These are phyloP conservation scores for Agastache rugosa DNA, from an alignment of 257 asterid genomes.

Conservation along the genomic window DNA sequence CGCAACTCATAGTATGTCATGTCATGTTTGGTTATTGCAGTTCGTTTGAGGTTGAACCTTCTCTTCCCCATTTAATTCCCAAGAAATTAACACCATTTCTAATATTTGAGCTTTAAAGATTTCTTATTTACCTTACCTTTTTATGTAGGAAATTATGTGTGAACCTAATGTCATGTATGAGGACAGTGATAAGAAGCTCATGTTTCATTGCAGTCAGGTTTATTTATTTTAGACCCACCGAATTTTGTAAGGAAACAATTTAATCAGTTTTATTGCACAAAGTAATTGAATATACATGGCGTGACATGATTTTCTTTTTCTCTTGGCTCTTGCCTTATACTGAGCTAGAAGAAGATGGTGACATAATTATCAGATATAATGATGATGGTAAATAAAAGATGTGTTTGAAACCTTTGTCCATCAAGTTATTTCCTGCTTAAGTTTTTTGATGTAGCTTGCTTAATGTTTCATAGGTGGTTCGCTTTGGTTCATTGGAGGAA, in stretches of 20 bases:
- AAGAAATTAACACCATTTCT: constrained; percentile 11
- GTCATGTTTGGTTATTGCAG: too few species aligned
- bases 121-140: constrained; percentile 23
- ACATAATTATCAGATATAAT: constrained; percentile 41
- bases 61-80: constrained; percentile 20
- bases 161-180: constrained; percentile 85
- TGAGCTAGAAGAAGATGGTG: constrained; percentile 91
- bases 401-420: constrained; percentile 5
- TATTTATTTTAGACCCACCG: background rate
- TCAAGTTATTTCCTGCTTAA: constrained; percentile 13
- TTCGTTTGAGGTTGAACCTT: constrained; percentile 67
- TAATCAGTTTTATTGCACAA: constrained; percentile 16
- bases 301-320: constrained; percentile 19
- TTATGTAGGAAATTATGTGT: constrained; percentile 68
- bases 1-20: too few species aligned
- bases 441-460: constrained; percentile 30
- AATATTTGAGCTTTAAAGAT: constrained; percentile 14
- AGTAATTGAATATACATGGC: background rate
- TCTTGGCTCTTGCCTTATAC: constrained; percentile 30
- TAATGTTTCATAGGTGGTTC: constrained; percentile 65
- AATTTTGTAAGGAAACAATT: constrained; percentile 8
- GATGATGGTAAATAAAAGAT: background rate
- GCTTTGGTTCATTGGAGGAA: constrained; percentile 77
- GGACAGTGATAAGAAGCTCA: constrained; percentile 59
- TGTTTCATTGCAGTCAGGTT: constrained; percentile 70